Evolutionary conservation across 345 rosid genomes (phyloP).

Genomic region (Gossypium sturtianum): DNA sequence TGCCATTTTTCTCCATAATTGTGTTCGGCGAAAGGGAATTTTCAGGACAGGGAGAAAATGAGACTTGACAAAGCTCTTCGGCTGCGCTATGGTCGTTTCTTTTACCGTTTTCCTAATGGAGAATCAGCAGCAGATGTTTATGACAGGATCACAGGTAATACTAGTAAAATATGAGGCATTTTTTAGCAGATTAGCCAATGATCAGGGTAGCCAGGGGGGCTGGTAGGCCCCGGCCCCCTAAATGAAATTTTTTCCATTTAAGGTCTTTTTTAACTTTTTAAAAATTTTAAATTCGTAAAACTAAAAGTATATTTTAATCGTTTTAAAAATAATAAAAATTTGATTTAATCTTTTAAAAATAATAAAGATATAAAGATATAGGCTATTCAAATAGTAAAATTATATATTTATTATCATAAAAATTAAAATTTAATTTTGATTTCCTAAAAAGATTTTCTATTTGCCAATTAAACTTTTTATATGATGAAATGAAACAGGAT

Average conservation of each 20-base stretch:
- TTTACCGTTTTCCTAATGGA: conserved; percentile 53
- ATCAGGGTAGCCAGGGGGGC: no score
- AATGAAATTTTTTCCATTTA: no score
- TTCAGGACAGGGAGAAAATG: conserved; percentile 63
- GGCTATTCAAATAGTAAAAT: accelerated
- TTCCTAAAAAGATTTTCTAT: background rate
- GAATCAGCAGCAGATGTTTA: conserved; percentile 71
- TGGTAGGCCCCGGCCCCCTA: no score
- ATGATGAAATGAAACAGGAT: conserved; percentile 30
- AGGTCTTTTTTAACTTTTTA: no score
- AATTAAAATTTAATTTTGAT: no score
- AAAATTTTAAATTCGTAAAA: no score
- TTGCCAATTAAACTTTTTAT: background rate
- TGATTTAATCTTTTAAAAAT: no score
- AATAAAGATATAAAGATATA: no score
- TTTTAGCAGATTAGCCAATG: no score
- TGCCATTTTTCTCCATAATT: background rate
- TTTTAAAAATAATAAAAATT: no score
- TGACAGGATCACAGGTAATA: conserved; percentile 55
- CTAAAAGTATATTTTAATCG: accelerated
- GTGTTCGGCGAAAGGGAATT: conserved; percentile 37
- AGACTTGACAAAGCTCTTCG: conserved; percentile 41
- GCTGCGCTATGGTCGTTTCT: conserved; percentile 48
- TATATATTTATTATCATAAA: no score
- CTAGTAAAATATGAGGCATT: background rate